Conservation (phyloP, 2,329 filamentous ascomycete genomes). For the Alternaria triticina region DNA sequence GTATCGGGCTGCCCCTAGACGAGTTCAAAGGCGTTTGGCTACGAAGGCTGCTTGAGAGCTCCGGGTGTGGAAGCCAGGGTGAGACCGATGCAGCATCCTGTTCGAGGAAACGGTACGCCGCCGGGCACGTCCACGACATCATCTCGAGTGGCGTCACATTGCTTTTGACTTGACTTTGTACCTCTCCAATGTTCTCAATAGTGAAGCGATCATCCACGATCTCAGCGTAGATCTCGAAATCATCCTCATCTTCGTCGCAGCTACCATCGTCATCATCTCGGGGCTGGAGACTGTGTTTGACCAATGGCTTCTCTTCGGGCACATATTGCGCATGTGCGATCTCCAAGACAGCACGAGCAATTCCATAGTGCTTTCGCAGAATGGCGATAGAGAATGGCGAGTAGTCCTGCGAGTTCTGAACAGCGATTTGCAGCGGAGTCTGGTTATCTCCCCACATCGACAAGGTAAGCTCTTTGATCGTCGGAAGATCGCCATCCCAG, state of each 20-base stretch:
- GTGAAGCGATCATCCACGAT: conserved; percentile 73
- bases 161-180: conserved; percentile 72
- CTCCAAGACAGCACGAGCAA: conserved; percentile 71
- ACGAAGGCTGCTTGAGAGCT: neutral
- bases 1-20: neutral
- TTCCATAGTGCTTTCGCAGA: conserved; percentile 66
- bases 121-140: conserved; percentile 48
- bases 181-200: conserved; percentile 75
- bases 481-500: conserved; percentile 72
- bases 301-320: conserved; percentile 54
- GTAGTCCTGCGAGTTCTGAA: conserved; percentile 59
- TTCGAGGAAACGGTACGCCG: conserved; percentile 11
- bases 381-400: conserved; percentile 74
- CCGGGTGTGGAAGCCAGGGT: neutral
- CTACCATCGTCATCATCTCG: conserved; percentile 39
- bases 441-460: conserved; percentile 64
- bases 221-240: conserved; percentile 53
- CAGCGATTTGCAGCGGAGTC: conserved; percentile 65
- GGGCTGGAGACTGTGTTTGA: conserved; percentile 58
- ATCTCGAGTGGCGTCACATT: conserved; percentile 61
- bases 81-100: neutral
- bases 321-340: conserved; percentile 74
- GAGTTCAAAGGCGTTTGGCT: neutral
- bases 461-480: conserved; percentile 70
- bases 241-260: conserved; percentile 31